Evolutionary conservation across 1,284 basidiomycete genomes (phyloP), one percentile per base, ranked within the genome.

Genomic region (Hemileia vastatrix): DNA sequence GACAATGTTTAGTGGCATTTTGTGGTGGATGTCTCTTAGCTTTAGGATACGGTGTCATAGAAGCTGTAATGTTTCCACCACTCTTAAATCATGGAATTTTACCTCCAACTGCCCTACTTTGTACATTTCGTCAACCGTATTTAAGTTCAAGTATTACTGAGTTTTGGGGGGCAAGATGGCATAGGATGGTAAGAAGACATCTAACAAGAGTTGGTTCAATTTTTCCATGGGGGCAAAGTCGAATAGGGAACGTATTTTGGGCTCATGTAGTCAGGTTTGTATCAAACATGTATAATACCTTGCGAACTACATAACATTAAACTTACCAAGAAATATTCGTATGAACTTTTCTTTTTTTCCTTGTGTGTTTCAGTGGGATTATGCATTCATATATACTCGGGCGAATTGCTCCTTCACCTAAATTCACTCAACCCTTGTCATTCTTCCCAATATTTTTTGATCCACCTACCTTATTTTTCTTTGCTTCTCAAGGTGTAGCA

Each of bases 311-410:
- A n/a, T n/a, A n/a, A n/a, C n/a, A n/a, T n/a, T n/a, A n/a, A n/a
- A n/a, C n/a, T n/a, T n/a, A n/a, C n/a, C n/a, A n/a, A n/a, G n/a
- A n/a, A n/a, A n/a, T n/a, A n/a, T n/a, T n/a, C n/a, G n/a, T n/a
- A n/a, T n/a, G n/a, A n/a, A n/a, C n/a, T n/a, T n/a, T n/a, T n/a
- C n/a, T n/a, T n/a, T n/a, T n/a, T n/a, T n/a, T n/a, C n/a, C n/a
- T n/a, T n/a, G n/a, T n/a, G n/a, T n/a, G n/a, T 51, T n/a, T n/a
- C 36, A 56, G 54, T 31, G 54, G 13, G 4, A 56, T 56, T 24
- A 32, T 56, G 36, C 54, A 56, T 31, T 56, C 54, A n/a, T 56
- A 45, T 31, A 21, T 56, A 13, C 4, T 56, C 4, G 36, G n/a
- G 15, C 36, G 54, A 11, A 24, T 24, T 1, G 15, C 44, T 11